Base-by-base conservation (phyloP, 352 stramenopile genomes). In the Globisporangium takayamanum region DNA sequence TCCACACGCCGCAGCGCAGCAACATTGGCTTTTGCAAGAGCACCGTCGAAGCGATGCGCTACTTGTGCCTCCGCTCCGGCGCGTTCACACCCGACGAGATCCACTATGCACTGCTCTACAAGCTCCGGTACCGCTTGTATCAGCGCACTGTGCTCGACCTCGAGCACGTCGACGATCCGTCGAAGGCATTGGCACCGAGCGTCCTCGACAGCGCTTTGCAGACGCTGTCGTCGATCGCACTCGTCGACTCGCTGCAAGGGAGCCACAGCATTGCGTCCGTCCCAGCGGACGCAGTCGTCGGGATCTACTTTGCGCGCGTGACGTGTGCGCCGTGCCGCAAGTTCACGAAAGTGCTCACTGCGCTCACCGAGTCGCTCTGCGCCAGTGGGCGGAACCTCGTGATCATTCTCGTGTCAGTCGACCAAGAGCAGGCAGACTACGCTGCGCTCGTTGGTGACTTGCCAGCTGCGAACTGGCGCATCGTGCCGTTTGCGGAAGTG, bases 11-110 rank as follows among this genome's bases (percentile, higher is more conserved):
- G 10, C 82, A 90, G 59, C 82, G 87, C 26, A 83, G 77, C 50
- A 86, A 88, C 41, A 55, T 92, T 16, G 84, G 84, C 1, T 93
- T 87, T 46, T 94, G 78, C 61, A 95, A 94, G 64, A 94, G 80
- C 49, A 69, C 89, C 8, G 57, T 94, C 20, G 88, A 94, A 58
- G 80, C 81, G 11, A 54, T 94, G 28, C 79, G 84, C 5, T 92
- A 84, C 53, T 42, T 90, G 41, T 90, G 84, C 55, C 57, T 88
- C 11, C 69, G 67, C 22, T 86, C 78, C 42, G 60, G 64, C 18
- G 72, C 72, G 3, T 88, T 96, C 42, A 74, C 78, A 8, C 55
- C 72, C 18, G 52, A 66, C 5, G 76, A 91, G 50, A 68, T 94
- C 46, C 87, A 94, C 55, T 93, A 76, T 55, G 53, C 65, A 14